Evolutionary conservation across 2,329 filamentous ascomycete genomes (phyloP).

Genomic region (Dactylellina drechsleri): DNA sequence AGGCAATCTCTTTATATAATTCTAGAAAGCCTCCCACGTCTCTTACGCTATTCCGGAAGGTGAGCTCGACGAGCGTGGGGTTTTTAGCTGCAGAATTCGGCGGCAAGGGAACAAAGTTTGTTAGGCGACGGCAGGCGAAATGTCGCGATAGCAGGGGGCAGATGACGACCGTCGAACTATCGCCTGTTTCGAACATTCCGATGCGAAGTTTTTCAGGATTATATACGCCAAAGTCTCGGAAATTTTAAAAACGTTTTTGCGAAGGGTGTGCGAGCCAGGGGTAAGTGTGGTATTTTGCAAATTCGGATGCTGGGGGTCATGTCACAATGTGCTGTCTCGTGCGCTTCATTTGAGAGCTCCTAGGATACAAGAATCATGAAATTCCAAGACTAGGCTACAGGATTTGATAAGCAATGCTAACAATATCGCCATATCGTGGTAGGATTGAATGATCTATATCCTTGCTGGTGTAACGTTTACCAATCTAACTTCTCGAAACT

Average conservation of each 20-base stretch:
- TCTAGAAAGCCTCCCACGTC: conserved; percentile 11
- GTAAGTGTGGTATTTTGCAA: background rate
- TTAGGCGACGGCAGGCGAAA: conserved; percentile 44
- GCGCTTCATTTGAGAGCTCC: too few relatives aligned
- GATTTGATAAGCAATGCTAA: too few relatives aligned
- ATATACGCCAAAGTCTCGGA: background rate
- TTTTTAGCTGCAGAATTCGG: conserved; percentile 15
- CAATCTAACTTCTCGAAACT: background rate
- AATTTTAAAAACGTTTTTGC: too few relatives aligned
- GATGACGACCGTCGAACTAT: conserved; percentile 46
- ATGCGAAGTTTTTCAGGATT: conserved; percentile 4
- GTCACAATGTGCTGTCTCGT: background rate
- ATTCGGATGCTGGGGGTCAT: background rate
- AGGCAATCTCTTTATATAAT: conserved; percentile 32
- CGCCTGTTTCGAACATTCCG: conserved; percentile 22
- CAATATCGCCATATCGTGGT: background rate
- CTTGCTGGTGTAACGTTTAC: background rate
- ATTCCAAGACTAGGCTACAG: too few relatives aligned
- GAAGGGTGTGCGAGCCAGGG: too few relatives aligned
- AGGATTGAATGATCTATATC: background rate
- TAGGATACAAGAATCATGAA: too few relatives aligned
- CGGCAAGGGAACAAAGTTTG: background rate
- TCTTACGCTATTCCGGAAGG: conserved; percentile 28
- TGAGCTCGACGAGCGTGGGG: conserved; percentile 34
- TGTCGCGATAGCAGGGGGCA: conserved; percentile 49